Percentiles rank a stretch among this genome's conserved stretches.
These are phyloP conservation scores for Hemileccinum impolitum DNA, from an alignment of 768 basidiomycete genomes.

Conservation along the genomic window DNA sequence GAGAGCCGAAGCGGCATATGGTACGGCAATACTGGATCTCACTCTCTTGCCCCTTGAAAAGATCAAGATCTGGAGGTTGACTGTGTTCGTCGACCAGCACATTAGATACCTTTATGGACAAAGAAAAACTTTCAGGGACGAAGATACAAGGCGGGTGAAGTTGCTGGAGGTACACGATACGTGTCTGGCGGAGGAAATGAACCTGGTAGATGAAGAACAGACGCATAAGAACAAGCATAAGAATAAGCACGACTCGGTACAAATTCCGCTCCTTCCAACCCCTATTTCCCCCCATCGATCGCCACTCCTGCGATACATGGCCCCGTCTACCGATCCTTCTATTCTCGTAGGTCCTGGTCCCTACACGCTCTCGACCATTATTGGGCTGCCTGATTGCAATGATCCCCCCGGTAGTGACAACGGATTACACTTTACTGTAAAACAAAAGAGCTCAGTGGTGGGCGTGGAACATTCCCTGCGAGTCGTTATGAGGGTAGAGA, in stretches of 20 bases:
- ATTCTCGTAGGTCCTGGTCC: constrained; percentile 26
- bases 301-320: constrained; percentile 18
- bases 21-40: constrained; percentile 72
- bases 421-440: constrained; percentile 71
- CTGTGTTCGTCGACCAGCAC: constrained; percentile 65
- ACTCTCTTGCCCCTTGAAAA: constrained; percentile 86
- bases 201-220: background rate
- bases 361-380: constrained; percentile 12
- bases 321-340: constrained; percentile 19
- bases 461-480: constrained; percentile 75
- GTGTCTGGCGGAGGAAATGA: constrained; percentile 12
- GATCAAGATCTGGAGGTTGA: constrained; percentile 75
- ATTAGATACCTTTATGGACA: constrained; percentile 10
- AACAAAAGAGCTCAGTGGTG: constrained; percentile 62
- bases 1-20: constrained; percentile 26
- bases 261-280: constrained; percentile 27
- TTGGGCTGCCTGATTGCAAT: constrained; percentile 20
- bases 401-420: background rate
- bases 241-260: background rate
- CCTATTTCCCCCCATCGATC: constrained; percentile 30
- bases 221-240: constrained; percentile 15
- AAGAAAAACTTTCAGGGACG: background rate
- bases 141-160: constrained; percentile 7
- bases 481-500: constrained; percentile 76
- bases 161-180: constrained; percentile 21